Base-by-base conservation (phyloP, 2,329 filamentous ascomycete genomes). In the Pyrenochaeta sp. region DNA sequence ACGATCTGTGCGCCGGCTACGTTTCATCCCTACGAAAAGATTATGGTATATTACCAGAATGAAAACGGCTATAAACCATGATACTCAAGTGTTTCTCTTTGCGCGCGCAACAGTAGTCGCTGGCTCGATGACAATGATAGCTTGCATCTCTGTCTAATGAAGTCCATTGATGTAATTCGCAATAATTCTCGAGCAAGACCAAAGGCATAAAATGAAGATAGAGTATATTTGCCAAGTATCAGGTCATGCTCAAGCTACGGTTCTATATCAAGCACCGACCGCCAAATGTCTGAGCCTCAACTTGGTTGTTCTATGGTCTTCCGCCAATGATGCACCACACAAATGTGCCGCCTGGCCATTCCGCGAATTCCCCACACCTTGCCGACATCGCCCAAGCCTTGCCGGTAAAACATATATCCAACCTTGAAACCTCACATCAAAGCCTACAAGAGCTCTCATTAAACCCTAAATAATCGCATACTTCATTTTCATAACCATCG, bases 401-500 rank as follows among this genome's bases (percentile, higher is more conserved):
- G 9, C 56, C 65, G 67, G 67, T 34, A 61, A 57, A 68, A 68
- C 42, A 47, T 58, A 68, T 61, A 68, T 59, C 65, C 65, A 63
- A 44, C 46, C 54, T 45, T 52, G 36, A 25, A 40, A 19, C 34
- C 46, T 49, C n/a, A 47, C 15, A 46, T 46, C n/a, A 30, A 46
- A 46, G 25, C 28, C 22, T 28, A 52, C 42, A 50, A 2, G 32
- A 2, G 19, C 32, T 7, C 28, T 32, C 37, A 12, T 19, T 22
- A 3, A 19, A 30, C 24, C 13, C 19, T n/a, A n/a, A 24, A 32
- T n/a, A 43, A 6, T 8, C 19, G 15, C 37, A 30, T 43, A 28
- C 5, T 37, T 42, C 27, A 13, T 48, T 46, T 37, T 51, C 28
- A 37, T 30, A 40, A 39, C 10, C 30, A 52, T 44, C 39, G 54